Evolutionary conservation across 2,329 filamentous ascomycete genomes (phyloP), one percentile per base, ranked within the genome.

Genomic region (Nannizzia gypsea): DNA sequence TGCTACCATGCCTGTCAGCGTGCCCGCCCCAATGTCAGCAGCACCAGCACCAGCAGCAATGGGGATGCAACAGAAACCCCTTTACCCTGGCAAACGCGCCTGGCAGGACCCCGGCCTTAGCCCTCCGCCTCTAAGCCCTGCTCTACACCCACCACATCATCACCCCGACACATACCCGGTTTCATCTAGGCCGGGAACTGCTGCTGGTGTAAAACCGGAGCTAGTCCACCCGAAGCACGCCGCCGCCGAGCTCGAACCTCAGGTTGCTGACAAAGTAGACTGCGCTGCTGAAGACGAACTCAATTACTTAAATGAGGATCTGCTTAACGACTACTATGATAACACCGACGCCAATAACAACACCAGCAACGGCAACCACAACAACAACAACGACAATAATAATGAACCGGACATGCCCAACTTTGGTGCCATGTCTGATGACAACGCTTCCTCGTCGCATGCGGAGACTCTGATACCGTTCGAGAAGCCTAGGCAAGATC

Each of bases 391-490:
- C 26, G 50, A 17, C n/a, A 2, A 24, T 20, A 11, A 11, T 11
- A 59, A 70, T 57, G 79, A 82, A 56, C 76, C 77, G 17, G 82
- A 84, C 55, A 84, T 85, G 81, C 83, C 83, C 1, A 80, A 86
- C 64, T 85, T 85, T 64, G 81, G 84, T 66, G 79, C 78, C 1
- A 78, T 80, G 62, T 73, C 76, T n/a, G 69, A 75, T 24, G 60
- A 66, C 4, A 65, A 61, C 17, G 64, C 66, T 28, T 64, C 70
- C 4, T 65, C 63, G 8, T 66, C 69, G 20, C 69, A 72, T 63
- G 71, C 74, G 61, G 69, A 65, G 56, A 57, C 54, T n/a, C 52
- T 70, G 22, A 66, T 71, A 60, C 71, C 71, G 22, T 63, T 73
- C 58, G 72, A 73, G 31, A 69, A 67, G 48, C 62, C 64, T 6